Conservation (phyloP, 352 stramenopile species). For the Phytophthora kernoviae region DNA sequence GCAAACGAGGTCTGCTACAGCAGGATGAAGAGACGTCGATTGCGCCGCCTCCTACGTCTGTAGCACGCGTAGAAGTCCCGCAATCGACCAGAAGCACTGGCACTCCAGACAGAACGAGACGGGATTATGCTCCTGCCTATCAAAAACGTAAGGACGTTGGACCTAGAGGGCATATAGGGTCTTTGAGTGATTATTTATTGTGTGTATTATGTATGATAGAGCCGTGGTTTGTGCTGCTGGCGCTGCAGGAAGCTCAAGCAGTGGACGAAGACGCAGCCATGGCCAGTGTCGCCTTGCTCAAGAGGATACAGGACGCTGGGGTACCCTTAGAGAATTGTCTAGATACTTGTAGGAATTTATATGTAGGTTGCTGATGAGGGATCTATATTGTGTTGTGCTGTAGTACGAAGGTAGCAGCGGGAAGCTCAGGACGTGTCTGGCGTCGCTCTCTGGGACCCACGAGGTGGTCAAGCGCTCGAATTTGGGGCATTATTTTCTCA, state of each 20-base stretch:
- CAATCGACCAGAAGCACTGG: constrained; percentile 5
- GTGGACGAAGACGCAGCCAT: constrained; percentile 41
- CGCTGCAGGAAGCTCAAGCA: constrained; percentile 46
- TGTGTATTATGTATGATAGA: constrained; percentile 35
- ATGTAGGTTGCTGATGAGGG: neutral
- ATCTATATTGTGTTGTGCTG: neutral
- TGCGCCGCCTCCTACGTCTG: neutral
- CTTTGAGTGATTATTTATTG: neutral
- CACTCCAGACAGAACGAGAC: constrained; percentile 9
- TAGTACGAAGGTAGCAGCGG: constrained; percentile 61
- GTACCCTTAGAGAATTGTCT: constrained; percentile 36
- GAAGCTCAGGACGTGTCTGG: constrained; percentile 64
- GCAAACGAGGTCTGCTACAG: constrained; percentile 39
- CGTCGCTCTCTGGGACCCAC: constrained; percentile 61
- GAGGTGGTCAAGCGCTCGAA: constrained; percentile 56
- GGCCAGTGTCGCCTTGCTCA: constrained; percentile 44
- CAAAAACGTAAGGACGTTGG: constrained; percentile 54
- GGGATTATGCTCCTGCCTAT: constrained; percentile 56
- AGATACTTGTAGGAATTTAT: constrained; percentile 7
- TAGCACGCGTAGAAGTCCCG: constrained; percentile 8
- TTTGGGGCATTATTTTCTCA: constrained; percentile 56
- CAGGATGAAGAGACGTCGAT: neutral
- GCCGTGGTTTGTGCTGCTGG: constrained; percentile 78
- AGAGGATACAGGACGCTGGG: constrained; percentile 51
- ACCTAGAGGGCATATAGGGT: neutral